Base-by-base conservation (phyloP, 495 filamentous ascomycete genomes). In the Apiosordaria backusii region DNA sequence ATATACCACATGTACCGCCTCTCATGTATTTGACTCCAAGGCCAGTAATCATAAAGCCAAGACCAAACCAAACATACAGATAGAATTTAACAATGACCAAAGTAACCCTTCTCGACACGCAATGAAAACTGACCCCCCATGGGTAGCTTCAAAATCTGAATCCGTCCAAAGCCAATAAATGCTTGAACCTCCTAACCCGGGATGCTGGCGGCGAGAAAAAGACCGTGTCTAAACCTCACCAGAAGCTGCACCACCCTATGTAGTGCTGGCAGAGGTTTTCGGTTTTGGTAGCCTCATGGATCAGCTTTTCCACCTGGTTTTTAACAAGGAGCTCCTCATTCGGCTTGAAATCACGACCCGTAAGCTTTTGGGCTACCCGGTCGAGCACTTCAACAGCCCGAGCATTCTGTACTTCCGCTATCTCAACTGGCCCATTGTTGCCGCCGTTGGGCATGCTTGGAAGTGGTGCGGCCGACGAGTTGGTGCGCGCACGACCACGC, bases 191-290 rank as follows among this genome's bases (percentile, higher is more conserved):
- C 1, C 9, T 2, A 1, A 45, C 35, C 10, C 1, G 16, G 9
- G 16, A 13, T 45, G 35, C 5, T 13, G 16, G 29, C 35, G 10
- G 10, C 35, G 13, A 45, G 10, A 0, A 45, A n/a, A 6, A 6
- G 10, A 45, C 35, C 10, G 35, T 45, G 5, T 18, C 35, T 45
- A 13, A 13, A 55, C 52, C 19, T 69, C 65, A 96, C 91, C 92
- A 94, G 83, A 94, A 96, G 78, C 90, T 93, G 77, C 92, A 96
- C 92, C 92, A 96, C 62, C 94, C 95, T 66, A 98, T 97, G 77
- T 97, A 99, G 80, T 98, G 95, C 80, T 97, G 95, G 74, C 96
- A 98, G 65, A 99, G 83, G 79, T 98, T 98, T 82, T 98, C 96
- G 57, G 97, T 82, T 70, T 92, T 97, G 5, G 95, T 98, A 21